Conservation (phyloP, 257 asterid species). For the Solanum sejunctum region DNA sequence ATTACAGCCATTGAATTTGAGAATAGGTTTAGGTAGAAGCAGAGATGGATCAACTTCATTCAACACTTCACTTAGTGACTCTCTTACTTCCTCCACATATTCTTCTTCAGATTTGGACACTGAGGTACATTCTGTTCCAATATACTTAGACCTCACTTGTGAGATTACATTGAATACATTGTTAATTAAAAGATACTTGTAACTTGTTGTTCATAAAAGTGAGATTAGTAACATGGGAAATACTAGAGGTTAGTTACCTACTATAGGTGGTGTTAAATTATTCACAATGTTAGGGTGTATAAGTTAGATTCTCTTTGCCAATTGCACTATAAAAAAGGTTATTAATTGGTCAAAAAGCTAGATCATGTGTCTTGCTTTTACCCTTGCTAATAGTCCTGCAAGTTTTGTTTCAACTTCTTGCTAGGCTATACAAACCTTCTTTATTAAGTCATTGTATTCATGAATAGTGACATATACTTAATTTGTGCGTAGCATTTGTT, state of each 20-base stretch:
- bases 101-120: constrained; percentile 41
- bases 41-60: constrained; percentile 27
- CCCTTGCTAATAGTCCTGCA: background rate
- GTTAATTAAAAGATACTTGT: background rate
- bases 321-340: background rate
- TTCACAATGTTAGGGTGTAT: background rate
- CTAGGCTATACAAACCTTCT: background rate
- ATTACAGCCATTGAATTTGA: constrained; percentile 31
- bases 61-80: constrained; percentile 29
- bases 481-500: background rate
- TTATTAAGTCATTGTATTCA: background rate
- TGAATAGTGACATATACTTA: background rate
- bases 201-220: background rate
- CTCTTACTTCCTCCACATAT: constrained; percentile 24
- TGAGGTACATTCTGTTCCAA: constrained; percentile 10
- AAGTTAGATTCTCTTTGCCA: background rate
- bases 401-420: background rate
- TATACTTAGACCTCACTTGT: too few species aligned
- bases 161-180: background rate
- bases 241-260: background rate
- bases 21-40: constrained; percentile 30
- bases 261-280: background rate
- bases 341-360: background rate
- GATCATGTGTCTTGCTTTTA: background rate
- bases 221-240: background rate